These are phyloP conservation scores for Xylaria digitata DNA, from an alignment of 2,329 filamentous ascomycete species.

Conservation along the genomic window DNA sequence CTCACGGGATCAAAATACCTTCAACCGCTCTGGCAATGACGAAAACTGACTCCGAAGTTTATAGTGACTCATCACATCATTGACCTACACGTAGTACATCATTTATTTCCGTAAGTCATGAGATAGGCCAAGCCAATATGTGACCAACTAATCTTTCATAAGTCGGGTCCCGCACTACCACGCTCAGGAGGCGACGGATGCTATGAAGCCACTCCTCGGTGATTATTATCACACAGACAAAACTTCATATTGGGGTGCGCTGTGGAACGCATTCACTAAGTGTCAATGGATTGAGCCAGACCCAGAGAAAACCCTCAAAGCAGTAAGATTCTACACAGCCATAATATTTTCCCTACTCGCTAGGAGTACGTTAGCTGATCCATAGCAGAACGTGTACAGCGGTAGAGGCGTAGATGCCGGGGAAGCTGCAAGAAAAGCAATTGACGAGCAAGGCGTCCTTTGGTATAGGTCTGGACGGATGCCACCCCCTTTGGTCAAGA, in stretches of 20 bases:
- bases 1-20: not conserved
- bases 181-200: conserved; percentile 67
- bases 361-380: not conserved
- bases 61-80: conserved; percentile 71
- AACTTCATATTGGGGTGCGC: conserved; percentile 57
- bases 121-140: not conserved
- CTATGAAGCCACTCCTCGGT: conserved; percentile 67
- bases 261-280: conserved; percentile 59
- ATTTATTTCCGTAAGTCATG: conserved; percentile 64
- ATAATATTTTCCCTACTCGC: not conserved
- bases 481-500: conserved; percentile 24
- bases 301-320: conserved; percentile 42
- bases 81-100: conserved; percentile 72
- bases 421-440: conserved; percentile 4
- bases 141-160: not conserved
- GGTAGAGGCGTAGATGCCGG: not conserved
- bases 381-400: conserved; percentile 19
- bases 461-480: conserved; percentile 34
- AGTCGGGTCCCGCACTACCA: conserved; percentile 70
- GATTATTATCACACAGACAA: conserved; percentile 62
- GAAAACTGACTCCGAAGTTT: not conserved
- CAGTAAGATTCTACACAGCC: conserved; percentile 29
- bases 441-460: conserved; percentile 33
- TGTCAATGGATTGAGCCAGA: conserved; percentile 61
- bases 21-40: not conserved